Evolutionary conservation across 2,329 filamentous ascomycete species (phyloP), one percentile per base, ranked within the genome.

Genomic region (Pseudocercospora fijiensis): DNA sequence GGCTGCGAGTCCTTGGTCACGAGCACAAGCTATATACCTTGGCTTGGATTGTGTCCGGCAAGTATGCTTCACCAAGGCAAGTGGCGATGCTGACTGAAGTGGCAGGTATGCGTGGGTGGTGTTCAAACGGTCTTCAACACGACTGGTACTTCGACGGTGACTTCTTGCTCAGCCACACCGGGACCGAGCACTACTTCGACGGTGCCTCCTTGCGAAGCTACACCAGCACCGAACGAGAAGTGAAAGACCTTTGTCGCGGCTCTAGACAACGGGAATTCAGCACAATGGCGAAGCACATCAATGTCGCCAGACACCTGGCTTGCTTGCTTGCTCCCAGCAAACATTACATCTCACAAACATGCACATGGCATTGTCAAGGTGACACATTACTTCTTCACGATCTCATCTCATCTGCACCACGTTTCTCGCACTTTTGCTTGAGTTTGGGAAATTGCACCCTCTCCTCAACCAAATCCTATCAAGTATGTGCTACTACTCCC

Each of bases 81-180:
- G 47, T 16, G 2, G 6, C 43, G 3, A 30, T 55, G 57, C 37
- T 61, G 53, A 60, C 28, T 61, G 59, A 57, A 20, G 8, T 26
- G 20, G 16, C 26, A 65, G 62, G 60, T n/a, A 22, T 63, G 65
- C 58, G 30, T 62, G 33, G 26, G 20, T 16, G 63, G 63, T 9
- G 18, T 60, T 0, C 27, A 60, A 57, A 67, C 61, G 7, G 58
- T 37, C 16, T 43, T 43, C 10, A 63, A 65, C 26, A 60, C 37
- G 16, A 66, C 58, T 13, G 63, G 60, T 20, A 67, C 65, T 22
- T 51, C 58, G 33, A 67, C 65, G 47, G 65, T 67, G 26, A 67
- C 60, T 20, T 61, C 57, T 58, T 67, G 65, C 52, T 45, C 37
- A 7, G 27, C 27, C 13, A 64, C 57, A 37, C 30, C 57, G 7